Evolutionary conservation across 805 yeast species (phyloP).

Genomic region (Ogataea siamensis): DNA sequence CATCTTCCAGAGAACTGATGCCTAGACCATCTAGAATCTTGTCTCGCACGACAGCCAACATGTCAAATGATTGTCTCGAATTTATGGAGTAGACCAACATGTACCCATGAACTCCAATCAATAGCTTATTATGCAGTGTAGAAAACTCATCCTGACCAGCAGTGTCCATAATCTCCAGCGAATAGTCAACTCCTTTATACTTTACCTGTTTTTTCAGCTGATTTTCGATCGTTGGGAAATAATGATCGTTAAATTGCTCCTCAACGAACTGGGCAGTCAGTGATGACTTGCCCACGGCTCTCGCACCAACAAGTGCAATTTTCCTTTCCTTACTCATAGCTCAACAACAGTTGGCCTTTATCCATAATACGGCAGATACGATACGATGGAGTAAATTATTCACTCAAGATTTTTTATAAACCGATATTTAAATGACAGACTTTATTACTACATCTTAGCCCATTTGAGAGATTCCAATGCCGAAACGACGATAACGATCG

Average conservation of each 20-base stretch:
- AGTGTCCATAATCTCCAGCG: slow-evolving; percentile 83
- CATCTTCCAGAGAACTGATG: slow-evolving; percentile 40
- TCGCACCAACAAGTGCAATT: slow-evolving; percentile 82
- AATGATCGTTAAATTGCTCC: slow-evolving; percentile 82
- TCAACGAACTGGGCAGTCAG: slow-evolving; percentile 83
- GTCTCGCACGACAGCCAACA: slow-evolving; percentile 74
- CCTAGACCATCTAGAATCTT: slow-evolving; percentile 72
- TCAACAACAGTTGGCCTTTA: neutral
- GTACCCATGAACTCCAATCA: slow-evolving; percentile 82
- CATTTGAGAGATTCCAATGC: slow-evolving; percentile 53
- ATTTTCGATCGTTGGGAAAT: slow-evolving; percentile 89
- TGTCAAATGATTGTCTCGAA: slow-evolving; percentile 72
- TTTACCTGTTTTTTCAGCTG: slow-evolving; percentile 70
- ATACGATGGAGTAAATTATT: neutral
- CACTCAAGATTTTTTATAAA: slow-evolving; percentile 2
- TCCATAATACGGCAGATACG: slow-evolving; percentile 1
- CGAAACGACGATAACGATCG: slow-evolving; percentile 67
- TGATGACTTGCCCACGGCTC: slow-evolving; percentile 87
- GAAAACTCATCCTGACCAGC: slow-evolving; percentile 93
- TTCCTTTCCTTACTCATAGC: slow-evolving; percentile 55
- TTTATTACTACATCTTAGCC: slow-evolving; percentile 23
- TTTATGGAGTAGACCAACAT: slow-evolving; percentile 79
- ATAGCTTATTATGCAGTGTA: slow-evolving; percentile 71
- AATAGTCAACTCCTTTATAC: slow-evolving; percentile 71
- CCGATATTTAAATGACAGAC: slow-evolving; percentile 8